phyloP scores from a whole-genome alignment of 164 flowering plant genomes.

The Brasenia schreberi region DNA sequence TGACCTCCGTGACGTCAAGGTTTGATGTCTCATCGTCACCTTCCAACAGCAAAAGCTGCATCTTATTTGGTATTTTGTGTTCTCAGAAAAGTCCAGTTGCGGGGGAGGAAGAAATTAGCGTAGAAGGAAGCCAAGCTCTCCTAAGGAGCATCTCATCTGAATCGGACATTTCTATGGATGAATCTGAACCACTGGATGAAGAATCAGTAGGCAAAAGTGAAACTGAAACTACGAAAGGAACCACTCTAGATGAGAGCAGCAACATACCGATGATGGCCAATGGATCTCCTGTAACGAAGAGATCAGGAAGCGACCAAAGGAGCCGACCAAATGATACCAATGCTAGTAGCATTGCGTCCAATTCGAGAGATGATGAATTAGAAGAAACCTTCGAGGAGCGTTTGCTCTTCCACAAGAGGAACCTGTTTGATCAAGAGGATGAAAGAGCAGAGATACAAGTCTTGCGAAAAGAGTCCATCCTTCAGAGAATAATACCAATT shows the following conservation, averaged over 20 bases:
- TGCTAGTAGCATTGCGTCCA: conserved; percentile 7
- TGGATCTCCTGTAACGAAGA: conserved; percentile 13
- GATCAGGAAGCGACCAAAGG: conserved; percentile 10
- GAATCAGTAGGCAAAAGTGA: neutral
- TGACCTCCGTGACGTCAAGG: conserved; percentile 67
- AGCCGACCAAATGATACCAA: conserved; percentile 3
- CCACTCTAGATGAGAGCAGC: neutral
- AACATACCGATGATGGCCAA: conserved; percentile 29
- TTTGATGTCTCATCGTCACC: conserved; percentile 7
- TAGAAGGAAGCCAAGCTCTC: neutral
- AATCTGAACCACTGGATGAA: neutral
- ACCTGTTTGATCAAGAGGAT: conserved; percentile 13
- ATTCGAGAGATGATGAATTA: conserved; percentile 16
- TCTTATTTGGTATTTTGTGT: conserved; percentile 1
- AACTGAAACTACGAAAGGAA: neutral
- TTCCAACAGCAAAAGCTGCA: neutral
- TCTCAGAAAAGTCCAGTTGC: conserved; percentile 45
- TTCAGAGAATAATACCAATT: conserved; percentile 53
- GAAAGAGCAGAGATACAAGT: conserved; percentile 21
- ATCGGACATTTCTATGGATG: neutral
- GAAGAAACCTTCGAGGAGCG: conserved; percentile 20
- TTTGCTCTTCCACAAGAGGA: conserved; percentile 9
- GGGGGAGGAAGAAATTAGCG: conserved; percentile 29
- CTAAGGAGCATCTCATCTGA: conserved; percentile 6
- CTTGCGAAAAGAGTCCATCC: conserved; percentile 37